Base-by-base conservation (phyloP, 371 early-diverging fungal genomes). In the Funneliformis caledonium region DNA sequence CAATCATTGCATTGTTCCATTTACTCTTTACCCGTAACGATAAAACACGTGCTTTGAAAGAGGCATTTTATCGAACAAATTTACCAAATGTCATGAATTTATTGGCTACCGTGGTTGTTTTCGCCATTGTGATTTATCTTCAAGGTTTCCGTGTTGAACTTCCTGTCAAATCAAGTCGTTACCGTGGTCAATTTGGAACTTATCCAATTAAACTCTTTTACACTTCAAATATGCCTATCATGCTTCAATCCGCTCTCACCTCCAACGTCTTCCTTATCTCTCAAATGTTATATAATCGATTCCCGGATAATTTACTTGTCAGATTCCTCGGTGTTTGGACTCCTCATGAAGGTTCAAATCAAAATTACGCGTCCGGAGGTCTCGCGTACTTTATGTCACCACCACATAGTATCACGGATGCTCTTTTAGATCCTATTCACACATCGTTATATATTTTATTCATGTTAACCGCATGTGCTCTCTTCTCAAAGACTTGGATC, bases 121-220 rank as follows among this genome's bases (percentile, higher is more conserved):
- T 99, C 87, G 95, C 92, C 59, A 88, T 97, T 72, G 99, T 99
- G 72, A 98, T 99, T 83, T 99, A 99, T 87, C 91, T 99, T 70
- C 99, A 99, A 89, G 99, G 99, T 69, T 97, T 99, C 95, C 94
- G 99, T 82, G 96, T 99, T 80, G 99, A 99, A 87, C 92, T 99
- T 80, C 99, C 99, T 67, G 95, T 99, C 87, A 98, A 98, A 87
- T 98, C 98, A 33, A 96, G 94, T 83, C 93, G 95, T 76, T 91
- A 96, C 84, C 96, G 98, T 88, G 99, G 99, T 73, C 98, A 98
- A 86, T 95, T 95, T 83, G 98, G 97, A 37, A 92, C 94, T 77
- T 99, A 97, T 90, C 99, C 99, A 70, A 93, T 99, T 92, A 99
- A 99, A 91, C 90, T 99, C 74, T 98, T 99, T 87, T 99, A 99